Conservation (phyloP, 768 basidiomycete genomes). For the Lanmaoa rubissima region DNA sequence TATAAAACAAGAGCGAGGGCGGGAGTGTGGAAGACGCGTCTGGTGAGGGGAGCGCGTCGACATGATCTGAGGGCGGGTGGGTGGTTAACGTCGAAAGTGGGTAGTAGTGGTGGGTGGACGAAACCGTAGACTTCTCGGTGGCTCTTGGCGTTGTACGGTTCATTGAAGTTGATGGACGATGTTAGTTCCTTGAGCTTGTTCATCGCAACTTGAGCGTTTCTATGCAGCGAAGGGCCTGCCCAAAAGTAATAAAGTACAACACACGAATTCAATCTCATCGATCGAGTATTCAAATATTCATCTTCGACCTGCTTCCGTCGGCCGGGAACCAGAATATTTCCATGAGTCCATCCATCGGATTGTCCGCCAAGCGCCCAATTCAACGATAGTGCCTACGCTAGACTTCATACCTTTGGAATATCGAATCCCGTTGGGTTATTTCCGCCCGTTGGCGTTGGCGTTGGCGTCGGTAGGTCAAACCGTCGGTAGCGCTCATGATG, state of each 20-base stretch:
- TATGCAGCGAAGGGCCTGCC: too few relatives aligned
- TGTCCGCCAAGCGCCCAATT: neutral
- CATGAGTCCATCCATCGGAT: neutral
- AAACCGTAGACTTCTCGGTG: slow-evolving; percentile 20
- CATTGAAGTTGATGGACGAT: slow-evolving; percentile 18
- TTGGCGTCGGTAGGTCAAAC: neutral
- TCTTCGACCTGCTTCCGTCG: neutral
- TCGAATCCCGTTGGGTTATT: neutral
- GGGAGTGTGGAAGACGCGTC: slow-evolving; percentile 1
- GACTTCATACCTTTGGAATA: neutral
- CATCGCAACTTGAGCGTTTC: neutral
- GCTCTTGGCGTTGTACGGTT: slow-evolving; percentile 6
- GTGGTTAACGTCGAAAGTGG: neutral
- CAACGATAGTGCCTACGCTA: too few relatives aligned
- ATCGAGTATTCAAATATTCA: too few relatives aligned
- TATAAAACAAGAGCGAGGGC: slow-evolving; percentile 26
- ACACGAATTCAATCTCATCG: too few relatives aligned
- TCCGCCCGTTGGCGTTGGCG: neutral
- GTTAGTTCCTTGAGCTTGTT: slow-evolving; percentile 11
- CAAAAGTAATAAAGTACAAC: too few relatives aligned
- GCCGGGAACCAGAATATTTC: neutral
- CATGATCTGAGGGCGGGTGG: slow-evolving; percentile 4
- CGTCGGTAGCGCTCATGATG: neutral
- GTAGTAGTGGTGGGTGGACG: neutral
- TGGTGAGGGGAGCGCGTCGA: neutral